Evolutionary conservation across 177 flowering plant genomes (phyloP).

Genomic region (Vitis hybrid): DNA sequence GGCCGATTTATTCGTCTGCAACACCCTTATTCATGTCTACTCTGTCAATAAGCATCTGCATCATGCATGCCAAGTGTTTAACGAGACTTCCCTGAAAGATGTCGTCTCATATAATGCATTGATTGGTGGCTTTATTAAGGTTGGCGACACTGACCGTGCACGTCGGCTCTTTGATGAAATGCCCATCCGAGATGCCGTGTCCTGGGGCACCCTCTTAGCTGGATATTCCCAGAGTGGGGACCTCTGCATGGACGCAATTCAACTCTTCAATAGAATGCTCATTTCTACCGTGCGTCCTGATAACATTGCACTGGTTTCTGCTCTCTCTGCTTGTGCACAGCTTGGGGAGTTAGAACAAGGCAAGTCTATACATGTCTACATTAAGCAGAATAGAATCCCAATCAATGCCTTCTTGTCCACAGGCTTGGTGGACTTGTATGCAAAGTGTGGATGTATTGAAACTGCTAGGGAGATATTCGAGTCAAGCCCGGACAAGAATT

Average conservation of each 20-base stretch:
- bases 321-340: conserved; percentile 76
- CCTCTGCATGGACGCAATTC: conserved; percentile 42
- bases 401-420: conserved; percentile 51
- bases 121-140: conserved; percentile 57
- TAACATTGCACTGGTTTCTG: conserved; percentile 40
- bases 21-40: conserved; percentile 49
- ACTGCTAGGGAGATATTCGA: conserved; percentile 55
- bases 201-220: conserved; percentile 72
- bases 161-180: conserved; percentile 52
- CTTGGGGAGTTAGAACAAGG: conserved; percentile 61
- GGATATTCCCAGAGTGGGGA: conserved; percentile 50
- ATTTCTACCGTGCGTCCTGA: conserved; percentile 35
- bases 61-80: conserved; percentile 44
- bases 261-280: conserved; percentile 50
- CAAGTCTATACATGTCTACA: conserved; percentile 42
- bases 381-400: conserved; percentile 29
- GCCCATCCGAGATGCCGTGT: conserved; percentile 50
- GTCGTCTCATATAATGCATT: conserved; percentile 59
- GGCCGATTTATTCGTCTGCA: conserved; percentile 48
- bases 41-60: conserved; percentile 17
- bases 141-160: conserved; percentile 41
- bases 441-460: conserved; percentile 73
- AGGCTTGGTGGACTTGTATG: conserved; percentile 73
- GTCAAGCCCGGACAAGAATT: conserved; percentile 39
- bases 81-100: conserved; percentile 36